Conservation (phyloP, 306 rosid species). For the Astragalus glycyphyllos region DNA sequence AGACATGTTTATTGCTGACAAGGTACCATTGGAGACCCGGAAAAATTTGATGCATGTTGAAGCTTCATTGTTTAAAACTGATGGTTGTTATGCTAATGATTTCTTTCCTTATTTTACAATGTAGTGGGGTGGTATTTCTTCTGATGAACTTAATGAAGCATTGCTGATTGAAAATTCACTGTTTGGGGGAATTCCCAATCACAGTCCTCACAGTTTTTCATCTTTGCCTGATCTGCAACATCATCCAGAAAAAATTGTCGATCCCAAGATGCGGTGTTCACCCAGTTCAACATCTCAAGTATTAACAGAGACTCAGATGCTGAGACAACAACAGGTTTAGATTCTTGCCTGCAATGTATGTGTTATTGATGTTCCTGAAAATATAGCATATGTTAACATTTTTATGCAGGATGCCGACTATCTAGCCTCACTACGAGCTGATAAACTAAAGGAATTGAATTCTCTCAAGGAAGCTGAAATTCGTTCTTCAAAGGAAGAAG, state of each 20-base stretch:
- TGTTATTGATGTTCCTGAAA: conserved; percentile 32
- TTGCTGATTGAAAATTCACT: conserved; percentile 67
- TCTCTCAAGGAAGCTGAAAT: conserved; percentile 52
- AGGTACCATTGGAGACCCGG: conserved; percentile 49
- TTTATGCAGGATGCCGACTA: conserved; percentile 67
- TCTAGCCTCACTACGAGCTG: conserved; percentile 54
- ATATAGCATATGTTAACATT: conserved; percentile 23
- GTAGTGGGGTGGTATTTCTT: conserved; percentile 76
- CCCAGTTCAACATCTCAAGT: conserved; percentile 43
- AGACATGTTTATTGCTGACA: conserved; percentile 40
- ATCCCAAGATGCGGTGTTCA: conserved; percentile 40
- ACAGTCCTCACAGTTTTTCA: conserved; percentile 39
- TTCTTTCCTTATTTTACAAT: conserved; percentile 42
- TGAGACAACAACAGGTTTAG: conserved; percentile 72
- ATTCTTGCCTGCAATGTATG: conserved; percentile 34
- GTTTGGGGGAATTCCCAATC: conserved; percentile 52
- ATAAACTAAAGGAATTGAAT: conserved; percentile 56
- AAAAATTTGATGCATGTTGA: conserved; percentile 5
- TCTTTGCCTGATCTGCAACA: conserved; percentile 48
- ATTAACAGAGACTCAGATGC: conserved; percentile 48
- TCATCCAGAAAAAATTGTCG: conserved; percentile 43
- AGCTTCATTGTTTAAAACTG: conserved; percentile 11
- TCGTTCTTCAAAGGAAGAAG: conserved; percentile 46
- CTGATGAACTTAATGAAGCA: conserved; percentile 78
- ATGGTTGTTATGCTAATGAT: conserved; percentile 34